Evolutionary conservation across 1,284 basidiomycete genomes (phyloP).

Genomic region (Sanghuangporus sanghuang): DNA sequence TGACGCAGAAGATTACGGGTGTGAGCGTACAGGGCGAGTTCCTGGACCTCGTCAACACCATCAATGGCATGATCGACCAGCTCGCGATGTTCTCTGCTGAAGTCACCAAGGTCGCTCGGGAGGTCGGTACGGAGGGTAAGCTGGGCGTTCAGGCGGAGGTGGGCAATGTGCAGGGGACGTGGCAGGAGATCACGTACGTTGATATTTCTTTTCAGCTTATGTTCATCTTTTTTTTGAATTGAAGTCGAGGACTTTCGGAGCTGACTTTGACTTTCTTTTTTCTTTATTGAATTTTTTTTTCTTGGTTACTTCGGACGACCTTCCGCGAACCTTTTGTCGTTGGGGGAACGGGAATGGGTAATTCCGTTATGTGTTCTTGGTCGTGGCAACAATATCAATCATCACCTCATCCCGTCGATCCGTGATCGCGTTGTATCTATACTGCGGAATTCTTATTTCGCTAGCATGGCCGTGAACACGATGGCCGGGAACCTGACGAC

Average conservation of each 20-base stretch:
- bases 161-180: slow-evolving; percentile 94
- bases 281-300: not conserved
- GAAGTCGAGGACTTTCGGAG: not conserved
- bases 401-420: not conserved
- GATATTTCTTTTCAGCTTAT: slow-evolving; percentile 18
- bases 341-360: not conserved
- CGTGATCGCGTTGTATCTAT: not conserved
- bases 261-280: not conserved
- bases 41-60: slow-evolving; percentile 87
- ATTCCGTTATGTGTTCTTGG: too few relatives aligned
- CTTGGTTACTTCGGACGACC: not conserved
- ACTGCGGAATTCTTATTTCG: not conserved
- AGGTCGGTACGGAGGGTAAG: slow-evolving; percentile 96
- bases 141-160: slow-evolving; percentile 97
- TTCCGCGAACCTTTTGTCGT: not conserved
- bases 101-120: slow-evolving; percentile 92
- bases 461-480: slow-evolving; percentile 84
- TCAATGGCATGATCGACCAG: slow-evolving; percentile 96
- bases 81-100: slow-evolving; percentile 91
- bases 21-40: slow-evolving; percentile 96
- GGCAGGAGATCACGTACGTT: slow-evolving; percentile 97
- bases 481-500: slow-evolving; percentile 97
- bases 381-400: too few relatives aligned
- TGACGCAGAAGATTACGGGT: slow-evolving; percentile 90
- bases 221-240: slow-evolving; percentile 20